Percentiles rank a stretch among this genome's conserved stretches.
These are phyloP conservation scores for Mycena venus DNA, from an alignment of 768 basidiomycete genomes.

Conservation along the genomic window DNA sequence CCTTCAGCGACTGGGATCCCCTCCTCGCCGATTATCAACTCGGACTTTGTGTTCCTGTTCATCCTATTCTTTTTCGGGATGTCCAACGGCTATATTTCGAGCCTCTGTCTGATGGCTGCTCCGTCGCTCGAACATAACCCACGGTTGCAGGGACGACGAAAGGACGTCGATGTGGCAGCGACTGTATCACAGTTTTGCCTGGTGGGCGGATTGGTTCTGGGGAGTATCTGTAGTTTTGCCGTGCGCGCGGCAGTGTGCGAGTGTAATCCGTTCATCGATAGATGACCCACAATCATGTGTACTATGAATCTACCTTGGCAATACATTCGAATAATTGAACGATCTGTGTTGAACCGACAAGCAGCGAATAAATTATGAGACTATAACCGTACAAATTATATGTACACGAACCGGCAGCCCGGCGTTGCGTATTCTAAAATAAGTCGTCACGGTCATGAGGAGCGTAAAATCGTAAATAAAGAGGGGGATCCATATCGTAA, in stretches of 20 bases:
- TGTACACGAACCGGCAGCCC: not conserved
- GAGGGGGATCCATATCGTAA: conserved; percentile 27
- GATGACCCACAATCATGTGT: conserved; percentile 20
- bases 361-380: conserved; percentile 13
- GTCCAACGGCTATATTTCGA: conserved; percentile 86
- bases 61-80: conserved; percentile 82
- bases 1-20: conserved; percentile 44
- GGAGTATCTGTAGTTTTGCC: conserved; percentile 86
- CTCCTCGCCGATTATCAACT: conserved; percentile 71
- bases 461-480: conserved; percentile 28
- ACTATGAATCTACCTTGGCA: not conserved
- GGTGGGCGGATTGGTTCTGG: conserved; percentile 80
- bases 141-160: conserved; percentile 71
- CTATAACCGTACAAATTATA: conserved; percentile 2
- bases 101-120: conserved; percentile 85
- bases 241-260: conserved; percentile 77
- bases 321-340: conserved; percentile 17
- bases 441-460: conserved; percentile 27
- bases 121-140: conserved; percentile 87
- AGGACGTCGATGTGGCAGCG: conserved; percentile 90
- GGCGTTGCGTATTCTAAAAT: conserved; percentile 4
- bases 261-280: conserved; percentile 77
- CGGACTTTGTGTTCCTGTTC: conserved; percentile 81
- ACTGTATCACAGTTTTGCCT: conserved; percentile 85
- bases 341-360: conserved; percentile 11